Base-by-base conservation (phyloP, 1,284 basidiomycete genomes). In the Irpex rosettiformis region DNA sequence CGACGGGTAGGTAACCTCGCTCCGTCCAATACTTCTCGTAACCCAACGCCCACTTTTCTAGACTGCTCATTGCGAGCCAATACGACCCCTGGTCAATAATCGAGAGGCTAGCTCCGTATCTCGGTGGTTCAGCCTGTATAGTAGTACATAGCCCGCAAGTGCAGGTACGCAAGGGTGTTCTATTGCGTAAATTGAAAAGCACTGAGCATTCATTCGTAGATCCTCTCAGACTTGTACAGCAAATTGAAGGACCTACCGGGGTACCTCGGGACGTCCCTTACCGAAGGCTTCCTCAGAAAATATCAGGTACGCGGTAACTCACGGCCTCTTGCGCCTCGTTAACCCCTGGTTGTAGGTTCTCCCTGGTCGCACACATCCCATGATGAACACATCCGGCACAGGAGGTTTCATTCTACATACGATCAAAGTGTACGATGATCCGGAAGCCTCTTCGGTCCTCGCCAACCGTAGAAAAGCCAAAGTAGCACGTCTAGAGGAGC, bases 361-460 rank as follows among this genome's bases (percentile, higher is more conserved):
- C 18, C 96, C 96, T 24, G 96, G 96, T 13, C 83, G 97, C 30
- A 97, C 94, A 45, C 97, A 99, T 76, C 97, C 97, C 0, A 87
- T 86, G 65, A 99, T 99, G 97, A 89, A 81, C 59, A 93, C 89
- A 52, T 90, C 92, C 16, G 93, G 92, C 1, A 89, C 90, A 2
- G 95, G 93, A 3, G 96, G 97, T 0, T 98, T 88, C 74, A 76
- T 99, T 27, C 78, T 98, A 52, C 88, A 92, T 69, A 84, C 89
- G 5, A 88, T 88, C 42, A 91, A 91, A 81, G 86, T 98, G 90
- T 94, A 76, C 64, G 84, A 91, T 65, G 82, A 91, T 59, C 85
- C 85, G 2, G 75, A 70, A n/a, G 86, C 87, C 3, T 79, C 73
- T 10, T 79, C 83, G 4, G 77, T 80, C 8, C 71, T 75, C 58